Evolutionary conservation across 2,329 filamentous ascomycete species (phyloP).

Genomic region (Coleophoma crateriformis): DNA sequence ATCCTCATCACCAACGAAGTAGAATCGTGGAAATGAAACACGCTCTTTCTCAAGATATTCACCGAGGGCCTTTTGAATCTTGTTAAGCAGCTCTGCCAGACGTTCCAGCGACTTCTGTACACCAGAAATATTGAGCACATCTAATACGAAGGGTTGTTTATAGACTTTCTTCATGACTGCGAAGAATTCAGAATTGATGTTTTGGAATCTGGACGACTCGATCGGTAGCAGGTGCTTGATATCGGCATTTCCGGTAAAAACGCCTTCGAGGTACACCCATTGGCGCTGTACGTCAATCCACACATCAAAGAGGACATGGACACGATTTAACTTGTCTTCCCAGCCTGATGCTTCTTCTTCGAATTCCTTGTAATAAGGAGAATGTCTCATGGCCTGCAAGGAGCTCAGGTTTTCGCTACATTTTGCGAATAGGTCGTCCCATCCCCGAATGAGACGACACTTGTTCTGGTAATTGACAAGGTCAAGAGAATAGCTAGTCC

Average conservation of each 20-base stretch:
- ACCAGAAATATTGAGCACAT: conserved; percentile 91
- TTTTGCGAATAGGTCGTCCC: conserved; percentile 97
- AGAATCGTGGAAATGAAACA: conserved; percentile 96
- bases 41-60: conserved; percentile 98
- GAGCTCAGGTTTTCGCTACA: conserved; percentile 98
- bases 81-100: conserved; percentile 93
- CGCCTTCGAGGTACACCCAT: conserved; percentile 98
- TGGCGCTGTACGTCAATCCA: conserved; percentile 99
- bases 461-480: conserved; percentile 98
- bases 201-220: conserved; percentile 94
- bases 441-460: conserved; percentile 92
- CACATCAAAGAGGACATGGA: conserved; percentile 96
- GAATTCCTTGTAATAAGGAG: conserved; percentile 98
- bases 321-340: conserved; percentile 97
- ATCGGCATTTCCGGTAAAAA: conserved; percentile 97
- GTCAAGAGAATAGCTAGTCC: conserved; percentile 92
- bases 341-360: conserved; percentile 94
- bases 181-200: conserved; percentile 98
- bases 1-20: conserved; percentile 98
- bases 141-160: conserved; percentile 90
- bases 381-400: conserved; percentile 96
- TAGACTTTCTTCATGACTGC: conserved; percentile 99
- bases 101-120: conserved; percentile 95
- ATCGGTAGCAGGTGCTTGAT: conserved; percentile 97
- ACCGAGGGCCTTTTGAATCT: conserved; percentile 97